Evolutionary conservation across 768 basidiomycete species (phyloP), one percentile per base, ranked within the genome.

Genomic region (Neoboletus magnificus): DNA sequence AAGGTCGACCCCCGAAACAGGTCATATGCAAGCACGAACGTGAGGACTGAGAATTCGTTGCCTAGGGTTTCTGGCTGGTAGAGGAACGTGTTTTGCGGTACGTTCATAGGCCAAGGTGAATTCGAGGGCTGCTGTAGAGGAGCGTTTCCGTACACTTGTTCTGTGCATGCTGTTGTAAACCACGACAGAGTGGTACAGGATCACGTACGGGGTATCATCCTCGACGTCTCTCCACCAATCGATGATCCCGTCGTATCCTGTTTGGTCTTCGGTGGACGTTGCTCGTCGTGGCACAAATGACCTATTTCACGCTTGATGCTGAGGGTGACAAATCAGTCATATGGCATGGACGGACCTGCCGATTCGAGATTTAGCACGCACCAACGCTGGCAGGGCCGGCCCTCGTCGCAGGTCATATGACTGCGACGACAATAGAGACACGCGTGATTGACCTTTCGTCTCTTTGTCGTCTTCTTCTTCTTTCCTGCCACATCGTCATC

Each of bases 221-320:
- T 69, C 25, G 76, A 61, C 36, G 78, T 51, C 41, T 78, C 71
- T 11, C 68, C 49, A 4, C 60, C 59, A 15, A 58, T 60, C 36
- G 75, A 36, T 12, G 73, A 41, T 20, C 69, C 18, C 0, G 69
- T 47, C 54, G 16, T 69, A 20, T 70, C 67, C 35, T 77, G 75
- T 57, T 84, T 85, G 18, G 66, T 70, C 65, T 83, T 84, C 1
- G 61, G 56, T 1, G 79, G 77, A 46, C 84, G 79, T 55, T 82
- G 82, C 66, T 95, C 93, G 70, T 96, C 95, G 62, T 92, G 89
- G 66, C 94, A 97, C 15, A 96, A 77, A 74, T 97, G 93, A 0
- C 93, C 91, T 57, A 98, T 98, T 71, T 98, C 95, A 37, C 96
- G 85, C 71, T 98, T 98, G 65, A 98, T 92, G 65, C 94, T 95